Conservation (phyloP, 495 filamentous ascomycete species). For the Aspergillus bridgeri region DNA sequence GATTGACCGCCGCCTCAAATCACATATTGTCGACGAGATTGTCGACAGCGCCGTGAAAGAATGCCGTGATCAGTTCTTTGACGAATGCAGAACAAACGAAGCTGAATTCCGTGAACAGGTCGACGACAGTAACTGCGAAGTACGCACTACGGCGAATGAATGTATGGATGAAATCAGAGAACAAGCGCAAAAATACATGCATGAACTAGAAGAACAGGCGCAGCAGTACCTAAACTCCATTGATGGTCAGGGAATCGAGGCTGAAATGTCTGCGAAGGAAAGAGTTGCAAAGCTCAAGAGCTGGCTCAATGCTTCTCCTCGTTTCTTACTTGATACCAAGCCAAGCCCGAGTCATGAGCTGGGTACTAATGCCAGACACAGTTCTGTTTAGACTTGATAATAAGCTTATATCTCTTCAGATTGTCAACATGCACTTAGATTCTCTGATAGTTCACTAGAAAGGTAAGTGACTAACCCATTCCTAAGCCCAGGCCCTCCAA, state of each 20-base stretch:
- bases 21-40: constrained; percentile 14
- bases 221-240: constrained; percentile 14
- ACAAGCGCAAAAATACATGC: constrained; percentile 10
- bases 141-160: constrained; percentile 16
- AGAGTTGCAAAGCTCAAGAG: constrained; percentile 7
- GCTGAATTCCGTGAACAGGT: constrained; percentile 18
- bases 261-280: constrained; percentile 13
- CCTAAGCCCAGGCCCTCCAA: no score
- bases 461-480: no score
- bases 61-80: constrained; percentile 17
- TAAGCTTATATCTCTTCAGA: no score
- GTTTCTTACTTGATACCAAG: constrained; percentile 3
- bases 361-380: constrained; percentile 10
- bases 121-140: constrained; percentile 17
- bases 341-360: constrained; percentile 12
- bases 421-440: no score
- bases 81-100: constrained; percentile 15
- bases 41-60: constrained; percentile 14
- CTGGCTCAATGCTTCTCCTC: constrained; percentile 12
- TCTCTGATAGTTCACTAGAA: no score
- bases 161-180: constrained; percentile 17
- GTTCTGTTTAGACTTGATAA: constrained; percentile 11
- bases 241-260: constrained; percentile 10
- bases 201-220: constrained; percentile 16
- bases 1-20: constrained; percentile 14